phyloP scores from a whole-genome alignment of 495 filamentous ascomycete genomes.

The Hyaloscypha hepaticicola region DNA sequence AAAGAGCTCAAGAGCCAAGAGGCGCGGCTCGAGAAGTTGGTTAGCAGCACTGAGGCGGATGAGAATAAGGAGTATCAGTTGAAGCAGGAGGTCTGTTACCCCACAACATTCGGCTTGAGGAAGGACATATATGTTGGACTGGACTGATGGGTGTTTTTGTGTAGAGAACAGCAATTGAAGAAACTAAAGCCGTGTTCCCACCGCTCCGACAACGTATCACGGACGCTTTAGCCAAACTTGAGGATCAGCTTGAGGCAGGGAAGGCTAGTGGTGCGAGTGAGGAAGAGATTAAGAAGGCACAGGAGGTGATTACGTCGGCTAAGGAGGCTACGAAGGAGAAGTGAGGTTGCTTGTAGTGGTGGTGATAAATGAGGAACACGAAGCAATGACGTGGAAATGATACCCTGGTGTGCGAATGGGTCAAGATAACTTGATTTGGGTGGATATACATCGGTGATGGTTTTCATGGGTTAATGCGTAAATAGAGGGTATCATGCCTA shows the following conservation, averaged over 20 bases:
- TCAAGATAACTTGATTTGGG: slow-evolving; percentile 1
- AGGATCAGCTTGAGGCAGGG: slow-evolving; percentile 53
- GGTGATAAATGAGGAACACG: slow-evolving; percentile 1
- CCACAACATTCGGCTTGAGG: slow-evolving; percentile 5
- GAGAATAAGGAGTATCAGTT: slow-evolving; percentile 69
- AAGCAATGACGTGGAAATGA: slow-evolving; percentile 18
- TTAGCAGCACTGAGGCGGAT: slow-evolving; percentile 48
- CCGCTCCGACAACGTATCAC: slow-evolving; percentile 63
- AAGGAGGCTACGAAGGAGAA: slow-evolving; percentile 32
- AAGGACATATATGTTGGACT: not conserved
- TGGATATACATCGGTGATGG: slow-evolving; percentile 8
- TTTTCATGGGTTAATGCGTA: slow-evolving; percentile 11
- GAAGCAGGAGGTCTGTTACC: slow-evolving; percentile 72
- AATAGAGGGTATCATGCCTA: slow-evolving; percentile 34
- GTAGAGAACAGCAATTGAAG: slow-evolving; percentile 71
- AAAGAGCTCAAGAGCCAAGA: slow-evolving; percentile 74
- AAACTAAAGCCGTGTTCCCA: slow-evolving; percentile 79
- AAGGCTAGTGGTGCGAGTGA: slow-evolving; percentile 58
- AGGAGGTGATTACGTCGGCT: slow-evolving; percentile 38
- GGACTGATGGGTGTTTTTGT: slow-evolving; percentile 29
- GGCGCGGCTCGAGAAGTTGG: slow-evolving; percentile 66
- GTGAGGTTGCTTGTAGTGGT: not conserved
- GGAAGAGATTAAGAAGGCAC: slow-evolving; percentile 62
- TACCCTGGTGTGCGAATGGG: slow-evolving; percentile 28
- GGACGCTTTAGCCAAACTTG: slow-evolving; percentile 65